Conservation (phyloP, 1,284 basidiomycete species). For the Cystobasidium slooffiae region DNA sequence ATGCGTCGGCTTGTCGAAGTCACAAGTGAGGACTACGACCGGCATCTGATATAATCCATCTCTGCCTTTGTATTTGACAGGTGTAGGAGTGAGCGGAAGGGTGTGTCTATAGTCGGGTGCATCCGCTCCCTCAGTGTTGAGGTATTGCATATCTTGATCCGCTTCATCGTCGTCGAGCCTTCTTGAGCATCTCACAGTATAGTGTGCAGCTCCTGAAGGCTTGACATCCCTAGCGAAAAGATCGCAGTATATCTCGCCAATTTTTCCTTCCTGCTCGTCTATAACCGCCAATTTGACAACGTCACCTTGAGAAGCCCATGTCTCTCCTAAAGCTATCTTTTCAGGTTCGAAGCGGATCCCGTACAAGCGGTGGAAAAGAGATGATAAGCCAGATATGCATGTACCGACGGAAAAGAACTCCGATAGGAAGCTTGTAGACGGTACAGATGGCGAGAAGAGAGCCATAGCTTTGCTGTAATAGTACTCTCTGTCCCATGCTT, state of each 20-base stretch:
- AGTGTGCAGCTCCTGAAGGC: conserved; percentile 90
- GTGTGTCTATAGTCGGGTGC: conserved; percentile 56
- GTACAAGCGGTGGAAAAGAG: conserved; percentile 82
- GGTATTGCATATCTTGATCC: conserved; percentile 64
- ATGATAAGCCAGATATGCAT: conserved; percentile 82
- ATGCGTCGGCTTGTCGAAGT: conserved; percentile 73
- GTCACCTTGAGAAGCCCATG: conserved; percentile 74
- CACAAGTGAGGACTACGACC: conserved; percentile 86
- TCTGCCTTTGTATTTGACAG: conserved; percentile 58
- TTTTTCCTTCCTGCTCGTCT: conserved; percentile 78
- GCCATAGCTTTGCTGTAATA: conserved; percentile 59
- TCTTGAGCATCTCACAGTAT: conserved; percentile 92
- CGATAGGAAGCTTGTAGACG: conserved; percentile 63
- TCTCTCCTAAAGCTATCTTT: conserved; percentile 73
- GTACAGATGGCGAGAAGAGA: conserved; percentile 34
- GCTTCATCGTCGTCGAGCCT: conserved; percentile 88
- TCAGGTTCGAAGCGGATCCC: conserved; percentile 75
- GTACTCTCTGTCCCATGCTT: conserved; percentile 92
- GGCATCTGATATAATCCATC: conserved; percentile 83
- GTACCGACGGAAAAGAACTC: conserved; percentile 76
- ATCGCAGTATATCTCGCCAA: conserved; percentile 95
- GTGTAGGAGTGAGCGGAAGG: conserved; percentile 13
- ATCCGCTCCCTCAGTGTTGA: conserved; percentile 52
- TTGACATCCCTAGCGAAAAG: conserved; percentile 85
- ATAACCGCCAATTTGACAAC: conserved; percentile 92